Base-by-base conservation (phyloP, 140 eudicot species). In the Anethum foeniculum region DNA sequence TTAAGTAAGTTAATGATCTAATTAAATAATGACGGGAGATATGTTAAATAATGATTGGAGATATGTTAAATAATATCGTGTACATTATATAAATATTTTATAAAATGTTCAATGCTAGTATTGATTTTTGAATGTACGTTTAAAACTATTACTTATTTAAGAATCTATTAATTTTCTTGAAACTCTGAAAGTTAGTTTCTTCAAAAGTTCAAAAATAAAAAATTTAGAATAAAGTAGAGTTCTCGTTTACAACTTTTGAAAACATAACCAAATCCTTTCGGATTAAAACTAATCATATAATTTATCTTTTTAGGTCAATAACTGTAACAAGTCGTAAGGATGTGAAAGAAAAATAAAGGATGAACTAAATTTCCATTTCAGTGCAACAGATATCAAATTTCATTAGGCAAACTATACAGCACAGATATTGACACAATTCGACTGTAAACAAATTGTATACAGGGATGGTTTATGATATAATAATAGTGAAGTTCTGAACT, bases 351-450 rank as follows among this genome's bases (percentile, higher is more conserved):
- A 68, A 14, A 30, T 68, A 68, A 15, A 71, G 76, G 27, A 71
- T 9, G n/a, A 34, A 34, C 14, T 36, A 14, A 12, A 71, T 6
- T 34, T 34, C 38, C 1, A 32, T 36, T 18, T 7, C 13, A 5
- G 6, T 16, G 44, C 15, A 69, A 69, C 44, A 36, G 23, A 41
- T 71, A 68, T 80, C 38, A 36, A 49, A 67, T 51, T 21, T 78
- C 51, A 39, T 21, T 71, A 6, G 25, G 75, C 16, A 77, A 78
- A 78, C 78, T 84, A 84, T 84, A 81, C 77, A 81, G 41, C 72
- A 81, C 64, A 81, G 25, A 23, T 69, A 32, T 32, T 13, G 46
- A 69, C 71, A 71, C 49, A 19, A 49, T 52, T 23, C 71, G 28
- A 30, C 54, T 4, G 47, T 19, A 8, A 58, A 48, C 84, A 41